Evolutionary conservation across 2,329 filamentous ascomycete species (phyloP), one percentile per base, ranked within the genome.

Genomic region (Colletotrichum tropicicola): DNA sequence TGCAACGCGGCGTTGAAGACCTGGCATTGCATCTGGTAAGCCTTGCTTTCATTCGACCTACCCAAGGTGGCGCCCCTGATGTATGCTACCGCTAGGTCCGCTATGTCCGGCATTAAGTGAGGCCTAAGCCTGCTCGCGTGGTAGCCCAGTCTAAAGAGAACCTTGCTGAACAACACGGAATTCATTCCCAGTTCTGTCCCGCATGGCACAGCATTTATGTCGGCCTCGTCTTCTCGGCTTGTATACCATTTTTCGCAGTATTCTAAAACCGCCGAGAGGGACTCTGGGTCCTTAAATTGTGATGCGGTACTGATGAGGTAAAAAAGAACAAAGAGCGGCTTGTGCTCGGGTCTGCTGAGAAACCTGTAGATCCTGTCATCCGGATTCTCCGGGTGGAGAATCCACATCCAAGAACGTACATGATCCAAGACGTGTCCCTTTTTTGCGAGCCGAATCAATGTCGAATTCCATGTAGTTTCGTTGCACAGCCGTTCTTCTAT

Each of bases 1-100:
- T 65, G 68, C 12, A 84, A 60, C 4, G 75, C 68, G 30, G 60
- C 53, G 59, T 82, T 83, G 68, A 78, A 78, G 3, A 80, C 65
- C 17, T 66, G 53, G 48, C 77, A 78, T 43, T 73, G 72, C 15
- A 70, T 45, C 27, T 49, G 52, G 41, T 74, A 78, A 37, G 59
- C 59, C 54, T 41, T 60, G 44, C 3, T n/a, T 6, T 25, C 15
- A 15, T 35, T 27, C 4, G 19, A 39, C 61, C 59, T 13, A 47
- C 60, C 47, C 10, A 56, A 39, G 21, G 74, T 59, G 60, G 75
- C 68, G 8, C 43, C 58, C 44, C 64, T 67, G 21, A 79, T 76
- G 47, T 77, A 77, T 12, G 69, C 61, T 4, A 64, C 71, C 15
- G 72, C 68, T 27, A 78, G 63, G 6, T 70, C 68, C 6, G 76